Base-by-base conservation (phyloP, 1,139 yeast species). In the Candida frijolesensis region DNA sequence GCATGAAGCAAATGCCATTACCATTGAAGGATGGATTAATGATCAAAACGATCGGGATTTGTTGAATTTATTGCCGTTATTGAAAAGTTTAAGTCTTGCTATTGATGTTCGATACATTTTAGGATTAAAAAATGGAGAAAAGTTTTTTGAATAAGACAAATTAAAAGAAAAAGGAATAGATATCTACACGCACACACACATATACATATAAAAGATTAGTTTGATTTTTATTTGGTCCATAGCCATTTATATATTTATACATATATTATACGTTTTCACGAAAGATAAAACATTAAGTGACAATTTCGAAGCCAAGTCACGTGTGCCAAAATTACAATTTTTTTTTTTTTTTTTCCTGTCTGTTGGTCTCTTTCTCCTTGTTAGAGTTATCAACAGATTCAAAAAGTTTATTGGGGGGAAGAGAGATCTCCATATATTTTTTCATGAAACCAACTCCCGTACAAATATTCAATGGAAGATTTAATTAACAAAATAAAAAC, bases 1-100 rank as follows among this genome's bases (percentile, higher is more conserved):
- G 64, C 94, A 94, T 64, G 89, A 85, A 55, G 84, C 85, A 58
- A 94, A 94, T 64, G 99, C 97, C 0, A 85, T 94, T 35, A 85
- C 87, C 71, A 90, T 94, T 18, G 97, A 92, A 68, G 98, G 99
- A 42, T 94, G 99, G 99, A 90, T 94, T 55, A 90, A 89, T 62
- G 99, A 94, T 68, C 96, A 96, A 18, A 82, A 86, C 43, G 99
- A 94, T 64, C 78, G 85, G 25, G 96, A 90, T 60, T 72, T 94
- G 51, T 71, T 94, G 65, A 85, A 89, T 60, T 70, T 94, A 48
- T 68, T 94, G 46, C 98, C 99, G 1, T 72, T 94, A 64, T 73
- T 94, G 49, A 84, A 87, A 60, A 88, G 96, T 33, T 70, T 94
- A 60, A 78, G 96, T 53, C 80, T 83, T 56, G 83, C 94, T 33